Percentiles rank a stretch among this genome's conserved stretches.
These are phyloP conservation scores for Nadsonia commutata DNA, from an alignment of 1,139 yeast genomes.

Conservation along the genomic window DNA sequence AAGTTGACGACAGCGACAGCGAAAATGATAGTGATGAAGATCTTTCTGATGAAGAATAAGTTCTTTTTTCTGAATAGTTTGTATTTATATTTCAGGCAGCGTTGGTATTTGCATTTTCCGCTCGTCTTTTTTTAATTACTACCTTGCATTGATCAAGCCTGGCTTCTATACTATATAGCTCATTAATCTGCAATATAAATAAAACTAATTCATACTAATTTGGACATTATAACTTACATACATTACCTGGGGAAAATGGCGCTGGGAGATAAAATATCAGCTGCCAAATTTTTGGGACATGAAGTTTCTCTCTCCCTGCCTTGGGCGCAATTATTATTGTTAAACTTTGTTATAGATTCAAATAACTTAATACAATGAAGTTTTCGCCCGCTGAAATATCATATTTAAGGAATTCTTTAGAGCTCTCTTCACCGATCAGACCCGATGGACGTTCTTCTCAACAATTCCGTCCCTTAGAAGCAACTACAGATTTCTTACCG, in stretches of 20 bases:
- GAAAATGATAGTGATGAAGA: conserved; percentile 19
- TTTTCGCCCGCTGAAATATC: conserved; percentile 79
- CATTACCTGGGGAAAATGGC: too few species aligned
- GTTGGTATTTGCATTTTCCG: neutral
- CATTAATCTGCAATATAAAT: too few species aligned
- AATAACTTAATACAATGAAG: conserved; percentile 13
- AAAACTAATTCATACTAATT: too few species aligned
- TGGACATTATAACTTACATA: too few species aligned
- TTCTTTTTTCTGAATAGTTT: conserved; percentile 8
- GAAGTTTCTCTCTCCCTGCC: neutral
- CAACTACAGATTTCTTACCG: conserved; percentile 66
- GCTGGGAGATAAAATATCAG: neutral
- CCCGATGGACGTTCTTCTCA: conserved; percentile 65
- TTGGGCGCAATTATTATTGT: too few species aligned
- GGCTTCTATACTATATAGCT: too few species aligned
- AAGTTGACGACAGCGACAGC: conserved; percentile 49
- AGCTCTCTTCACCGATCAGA: conserved; percentile 47
- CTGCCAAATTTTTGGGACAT: neutral
- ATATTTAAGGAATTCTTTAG: conserved; percentile 60
- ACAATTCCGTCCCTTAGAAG: conserved; percentile 78
- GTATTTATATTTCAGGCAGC: conserved; percentile 1
- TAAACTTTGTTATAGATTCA: too few species aligned
- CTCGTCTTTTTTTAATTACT: neutral
- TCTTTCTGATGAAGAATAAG: conserved; percentile 9
- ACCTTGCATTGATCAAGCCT: too few species aligned